Percentiles rank a stretch among this genome's conserved stretches.
Evolutionary conservation across 2,329 filamentous ascomycete genomes (phyloP).

Genomic region (Neospermospora avenae): DNA sequence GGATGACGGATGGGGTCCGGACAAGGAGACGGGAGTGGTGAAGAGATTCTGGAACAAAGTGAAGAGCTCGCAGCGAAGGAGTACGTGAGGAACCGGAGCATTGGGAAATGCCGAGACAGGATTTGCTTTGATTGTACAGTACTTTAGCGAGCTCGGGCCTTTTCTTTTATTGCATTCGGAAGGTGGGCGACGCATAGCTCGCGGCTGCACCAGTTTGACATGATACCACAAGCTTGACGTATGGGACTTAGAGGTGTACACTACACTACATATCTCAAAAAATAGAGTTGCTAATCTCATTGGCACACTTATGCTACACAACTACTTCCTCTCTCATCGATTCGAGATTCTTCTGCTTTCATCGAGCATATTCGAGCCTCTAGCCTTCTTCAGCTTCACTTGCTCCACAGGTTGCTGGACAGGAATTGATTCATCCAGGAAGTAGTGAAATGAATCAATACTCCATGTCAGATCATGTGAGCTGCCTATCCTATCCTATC

Average conservation of each 20-base stretch:
- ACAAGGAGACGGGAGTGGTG: slow-evolving; percentile 53
- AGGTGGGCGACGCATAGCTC: slow-evolving; percentile 9
- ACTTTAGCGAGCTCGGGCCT: slow-evolving; percentile 7
- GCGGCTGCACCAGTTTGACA: slow-evolving; percentile 16
- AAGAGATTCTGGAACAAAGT: slow-evolving; percentile 65
- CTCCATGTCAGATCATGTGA: too few relatives aligned
- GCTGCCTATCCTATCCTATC: too few relatives aligned
- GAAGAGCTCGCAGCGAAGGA: slow-evolving; percentile 30
- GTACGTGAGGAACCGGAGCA: slow-evolving; percentile 2
- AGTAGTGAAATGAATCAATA: too few relatives aligned
- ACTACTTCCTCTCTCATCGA: background rate
- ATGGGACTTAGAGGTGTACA: background rate
- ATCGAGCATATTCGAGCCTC: too few relatives aligned
- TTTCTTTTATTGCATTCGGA: slow-evolving; percentile 5
- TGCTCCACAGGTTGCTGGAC: too few relatives aligned
- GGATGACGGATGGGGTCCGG: slow-evolving; percentile 40
- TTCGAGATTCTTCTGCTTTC: background rate
- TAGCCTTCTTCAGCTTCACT: too few relatives aligned
- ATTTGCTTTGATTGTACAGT: slow-evolving; percentile 7
- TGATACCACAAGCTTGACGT: slow-evolving; percentile 21
- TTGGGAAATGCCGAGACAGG: background rate
- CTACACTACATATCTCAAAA: background rate
- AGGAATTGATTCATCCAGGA: too few relatives aligned
- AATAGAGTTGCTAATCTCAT: slow-evolving; percentile 3
- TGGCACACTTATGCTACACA: background rate